phyloP scores from a whole-genome alignment of 768 basidiomycete species.

The Sporobolomyces roseus region DNA sequence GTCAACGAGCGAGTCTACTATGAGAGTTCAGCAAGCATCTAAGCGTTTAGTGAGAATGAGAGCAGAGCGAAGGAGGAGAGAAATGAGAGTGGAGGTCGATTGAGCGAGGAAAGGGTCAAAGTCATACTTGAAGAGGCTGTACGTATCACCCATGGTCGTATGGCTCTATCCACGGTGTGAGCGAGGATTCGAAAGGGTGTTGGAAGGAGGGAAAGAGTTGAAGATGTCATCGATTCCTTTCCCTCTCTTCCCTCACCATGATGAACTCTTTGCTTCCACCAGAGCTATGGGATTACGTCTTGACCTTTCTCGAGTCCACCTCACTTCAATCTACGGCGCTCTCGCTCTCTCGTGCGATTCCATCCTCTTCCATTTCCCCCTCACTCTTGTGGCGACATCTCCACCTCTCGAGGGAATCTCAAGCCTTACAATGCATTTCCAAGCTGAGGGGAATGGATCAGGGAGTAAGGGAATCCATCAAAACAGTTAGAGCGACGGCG shows the following conservation, averaged over 20 bases:
- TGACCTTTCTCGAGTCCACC: constrained; percentile 55
- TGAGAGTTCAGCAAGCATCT: too few species aligned
- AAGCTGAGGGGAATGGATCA: constrained; percentile 53
- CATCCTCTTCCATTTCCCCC: constrained; percentile 56
- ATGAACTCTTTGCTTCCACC: constrained; percentile 54
- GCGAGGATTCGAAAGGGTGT: too few species aligned
- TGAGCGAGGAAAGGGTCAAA: too few species aligned
- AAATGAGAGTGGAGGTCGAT: too few species aligned
- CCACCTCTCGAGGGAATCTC: constrained; percentile 55
- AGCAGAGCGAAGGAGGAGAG: too few species aligned
- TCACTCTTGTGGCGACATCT: constrained; percentile 62
- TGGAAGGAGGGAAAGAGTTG: not conserved
- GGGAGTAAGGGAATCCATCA: constrained; percentile 13
- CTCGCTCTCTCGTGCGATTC: constrained; percentile 63
- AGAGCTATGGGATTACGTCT: constrained; percentile 64
- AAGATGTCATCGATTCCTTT: not conserved
- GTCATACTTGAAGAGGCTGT: too few species aligned
- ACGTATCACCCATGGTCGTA: too few species aligned
- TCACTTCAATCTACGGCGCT: constrained; percentile 58
- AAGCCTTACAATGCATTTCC: constrained; percentile 59
- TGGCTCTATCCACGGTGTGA: too few species aligned
- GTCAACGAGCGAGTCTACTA: too few species aligned
- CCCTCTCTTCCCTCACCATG: not conserved
- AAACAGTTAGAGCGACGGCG: constrained; percentile 12
- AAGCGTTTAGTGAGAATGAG: too few species aligned